Percentiles rank a stretch among this genome's conserved stretches.
phyloP scores from a whole-genome alignment of 2,329 filamentous ascomycete genomes.

The Colletotrichum incanum region DNA sequence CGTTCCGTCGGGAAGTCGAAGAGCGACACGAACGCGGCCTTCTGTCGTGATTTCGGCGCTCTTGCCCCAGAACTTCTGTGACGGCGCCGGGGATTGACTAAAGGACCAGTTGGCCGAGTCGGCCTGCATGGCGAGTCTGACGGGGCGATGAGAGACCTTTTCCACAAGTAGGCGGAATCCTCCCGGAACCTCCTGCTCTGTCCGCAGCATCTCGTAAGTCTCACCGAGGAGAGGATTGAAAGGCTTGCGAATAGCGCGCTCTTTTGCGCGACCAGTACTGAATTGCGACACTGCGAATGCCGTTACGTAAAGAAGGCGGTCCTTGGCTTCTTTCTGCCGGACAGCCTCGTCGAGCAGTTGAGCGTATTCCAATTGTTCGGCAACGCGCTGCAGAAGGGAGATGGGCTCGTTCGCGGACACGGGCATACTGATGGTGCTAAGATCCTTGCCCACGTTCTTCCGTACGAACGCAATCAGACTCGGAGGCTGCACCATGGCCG shows the following conservation, averaged over 20 bases:
- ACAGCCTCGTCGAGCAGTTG: slow-evolving; percentile 85
- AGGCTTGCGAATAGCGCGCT: slow-evolving; percentile 93
- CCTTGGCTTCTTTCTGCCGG: slow-evolving; percentile 70
- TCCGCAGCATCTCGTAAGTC: slow-evolving; percentile 92
- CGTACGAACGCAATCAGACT: slow-evolving; percentile 94
- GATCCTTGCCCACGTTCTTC: slow-evolving; percentile 98
- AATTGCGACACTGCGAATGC: slow-evolving; percentile 94
- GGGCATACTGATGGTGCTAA: slow-evolving; percentile 97
- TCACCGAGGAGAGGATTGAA: slow-evolving; percentile 98
- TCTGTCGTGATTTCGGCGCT: slow-evolving; percentile 95
- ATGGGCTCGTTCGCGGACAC: slow-evolving; percentile 96
- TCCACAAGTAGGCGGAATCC: slow-evolving; percentile 95
- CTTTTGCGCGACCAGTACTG: slow-evolving; percentile 85
- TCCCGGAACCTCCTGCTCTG: slow-evolving; percentile 79
- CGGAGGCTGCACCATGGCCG: slow-evolving; percentile 85
- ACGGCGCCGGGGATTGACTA: slow-evolving; percentile 87
- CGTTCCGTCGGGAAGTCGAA: slow-evolving; percentile 75
- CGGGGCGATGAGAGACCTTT: slow-evolving; percentile 93
- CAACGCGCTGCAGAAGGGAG: slow-evolving; percentile 88
- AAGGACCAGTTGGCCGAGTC: slow-evolving; percentile 90
- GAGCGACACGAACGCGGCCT: slow-evolving; percentile 83
- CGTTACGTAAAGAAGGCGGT: slow-evolving; percentile 87
- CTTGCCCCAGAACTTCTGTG: slow-evolving; percentile 99
- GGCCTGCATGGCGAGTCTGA: slow-evolving; percentile 93
- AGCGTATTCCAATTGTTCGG: slow-evolving; percentile 93